Evolutionary conservation across 164 flowering plant genomes (phyloP).

Genomic region (Euptelea pleiosperma): DNA sequence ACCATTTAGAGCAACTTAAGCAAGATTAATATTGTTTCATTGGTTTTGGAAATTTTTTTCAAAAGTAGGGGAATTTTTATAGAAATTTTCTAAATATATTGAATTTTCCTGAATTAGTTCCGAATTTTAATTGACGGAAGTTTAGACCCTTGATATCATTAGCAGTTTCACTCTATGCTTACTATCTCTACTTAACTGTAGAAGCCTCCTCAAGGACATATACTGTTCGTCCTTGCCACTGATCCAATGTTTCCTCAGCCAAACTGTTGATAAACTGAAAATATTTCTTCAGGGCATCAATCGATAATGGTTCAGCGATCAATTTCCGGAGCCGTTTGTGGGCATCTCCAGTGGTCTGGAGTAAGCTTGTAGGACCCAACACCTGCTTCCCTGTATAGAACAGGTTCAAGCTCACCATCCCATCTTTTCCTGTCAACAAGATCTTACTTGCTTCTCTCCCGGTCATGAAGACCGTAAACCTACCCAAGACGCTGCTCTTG

Average conservation of each 20-base stretch:
- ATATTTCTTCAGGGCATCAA: conserved; percentile 56
- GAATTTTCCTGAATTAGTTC: too few relatives aligned
- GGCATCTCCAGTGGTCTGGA: conserved; percentile 50
- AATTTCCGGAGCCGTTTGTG: conserved; percentile 59
- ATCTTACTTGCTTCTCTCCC: conserved; percentile 71
- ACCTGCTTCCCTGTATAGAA: conserved; percentile 65
- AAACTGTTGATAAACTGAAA: conserved; percentile 48
- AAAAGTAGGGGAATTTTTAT: too few relatives aligned
- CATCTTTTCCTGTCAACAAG: conserved; percentile 58
- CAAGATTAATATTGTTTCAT: too few relatives aligned
- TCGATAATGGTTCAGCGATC: conserved; percentile 56
- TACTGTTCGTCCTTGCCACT: conserved; percentile 47
- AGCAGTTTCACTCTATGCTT: too few relatives aligned
- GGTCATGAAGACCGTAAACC: conserved; percentile 55
- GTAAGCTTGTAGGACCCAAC: conserved; percentile 60
- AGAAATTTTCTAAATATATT: too few relatives aligned
- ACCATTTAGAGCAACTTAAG: too few relatives aligned
- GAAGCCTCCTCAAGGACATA: conserved; percentile 64
- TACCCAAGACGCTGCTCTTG: conserved; percentile 49
- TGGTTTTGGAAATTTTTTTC: too few relatives aligned
- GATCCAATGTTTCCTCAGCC: conserved; percentile 50
- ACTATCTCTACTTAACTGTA: conserved; percentile 31
- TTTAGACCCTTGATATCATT: too few relatives aligned
- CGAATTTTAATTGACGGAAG: too few relatives aligned
- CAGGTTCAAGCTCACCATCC: conserved; percentile 62